phyloP scores from a whole-genome alignment of 805 yeast genomes.

The Starmera pachycereana region DNA sequence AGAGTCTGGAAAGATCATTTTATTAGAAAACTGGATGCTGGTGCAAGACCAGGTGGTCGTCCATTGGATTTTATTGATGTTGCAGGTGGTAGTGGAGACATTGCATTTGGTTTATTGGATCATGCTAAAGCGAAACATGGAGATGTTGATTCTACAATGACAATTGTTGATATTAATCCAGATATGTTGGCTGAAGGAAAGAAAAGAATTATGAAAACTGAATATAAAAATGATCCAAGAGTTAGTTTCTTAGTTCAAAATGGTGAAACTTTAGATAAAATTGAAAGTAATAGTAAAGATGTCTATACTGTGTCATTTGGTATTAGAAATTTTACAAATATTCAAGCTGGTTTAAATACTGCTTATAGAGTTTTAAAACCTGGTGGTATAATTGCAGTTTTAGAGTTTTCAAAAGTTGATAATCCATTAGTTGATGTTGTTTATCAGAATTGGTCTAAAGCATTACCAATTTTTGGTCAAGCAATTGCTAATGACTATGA shows the following conservation, averaged over 20 bases:
- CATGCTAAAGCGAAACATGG: conserved; percentile 76
- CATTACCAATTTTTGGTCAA: conserved; percentile 92
- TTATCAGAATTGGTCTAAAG: conserved; percentile 81
- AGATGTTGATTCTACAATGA: conserved; percentile 72
- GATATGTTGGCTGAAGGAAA: conserved; percentile 95
- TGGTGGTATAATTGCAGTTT: conserved; percentile 95
- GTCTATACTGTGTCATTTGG: conserved; percentile 96
- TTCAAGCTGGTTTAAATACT: conserved; percentile 89
- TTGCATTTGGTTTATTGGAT: conserved; percentile 89
- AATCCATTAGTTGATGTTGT: conserved; percentile 63
- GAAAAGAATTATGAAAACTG: conserved; percentile 54
- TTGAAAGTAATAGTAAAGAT: conserved; percentile 83
- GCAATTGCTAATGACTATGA: conserved; percentile 91
- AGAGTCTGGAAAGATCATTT: conserved; percentile 92
- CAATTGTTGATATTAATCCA: conserved; percentile 88
- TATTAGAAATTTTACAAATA: conserved; percentile 90
- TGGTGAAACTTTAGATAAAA: conserved; percentile 80
- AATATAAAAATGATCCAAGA: conserved; percentile 41
- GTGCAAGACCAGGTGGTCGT: conserved; percentile 77
- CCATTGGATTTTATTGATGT: conserved; percentile 89
- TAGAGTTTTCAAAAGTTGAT: conserved; percentile 89
- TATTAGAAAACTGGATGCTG: conserved; percentile 83
- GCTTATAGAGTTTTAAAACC: conserved; percentile 94
- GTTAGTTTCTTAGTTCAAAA: conserved; percentile 81
- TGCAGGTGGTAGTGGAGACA: conserved; percentile 98